Percentiles rank a stretch among this genome's conserved stretches.
Evolutionary conservation across 495 filamentous ascomycete genomes (phyloP).

Genomic region (Bryoglossum gracile): DNA sequence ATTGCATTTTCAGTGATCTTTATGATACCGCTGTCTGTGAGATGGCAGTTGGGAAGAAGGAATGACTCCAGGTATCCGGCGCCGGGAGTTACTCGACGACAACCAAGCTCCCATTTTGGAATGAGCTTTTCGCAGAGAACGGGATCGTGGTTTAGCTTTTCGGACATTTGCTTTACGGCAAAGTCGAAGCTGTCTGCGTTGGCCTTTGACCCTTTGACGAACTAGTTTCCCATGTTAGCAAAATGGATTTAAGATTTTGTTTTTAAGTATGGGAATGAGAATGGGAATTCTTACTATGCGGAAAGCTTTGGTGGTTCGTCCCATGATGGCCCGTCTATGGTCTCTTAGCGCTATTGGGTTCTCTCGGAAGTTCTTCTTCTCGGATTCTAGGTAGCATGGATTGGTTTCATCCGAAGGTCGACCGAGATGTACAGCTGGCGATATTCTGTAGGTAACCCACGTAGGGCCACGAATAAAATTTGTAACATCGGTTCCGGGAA

Average conservation of each 20-base stretch:
- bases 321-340: neutral
- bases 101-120: conserved; percentile 47
- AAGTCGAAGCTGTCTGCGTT: neutral
- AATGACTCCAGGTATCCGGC: conserved; percentile 51
- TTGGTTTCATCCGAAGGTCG: neutral
- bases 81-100: conserved; percentile 50
- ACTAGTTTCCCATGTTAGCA: no score
- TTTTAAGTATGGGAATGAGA: neutral
- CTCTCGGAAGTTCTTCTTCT: neutral
- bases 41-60: conserved; percentile 40
- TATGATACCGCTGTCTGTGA: conserved; percentile 31
- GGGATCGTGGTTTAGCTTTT: conserved; percentile 26
- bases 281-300: neutral
- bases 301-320: neutral
- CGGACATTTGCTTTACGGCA: neutral
- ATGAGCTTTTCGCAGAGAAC: neutral
- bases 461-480: conserved; percentile 25
- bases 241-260: no score
- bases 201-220: neutral
- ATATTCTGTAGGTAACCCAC: neutral
- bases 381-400: neutral
- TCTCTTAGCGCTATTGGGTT: neutral
- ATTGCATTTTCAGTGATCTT: conserved; percentile 41
- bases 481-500: conserved; percentile 41
- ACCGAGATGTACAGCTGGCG: neutral